phyloP scores from a whole-genome alignment of 176 grass and related monocot species.

The Musa schizocarpa region DNA sequence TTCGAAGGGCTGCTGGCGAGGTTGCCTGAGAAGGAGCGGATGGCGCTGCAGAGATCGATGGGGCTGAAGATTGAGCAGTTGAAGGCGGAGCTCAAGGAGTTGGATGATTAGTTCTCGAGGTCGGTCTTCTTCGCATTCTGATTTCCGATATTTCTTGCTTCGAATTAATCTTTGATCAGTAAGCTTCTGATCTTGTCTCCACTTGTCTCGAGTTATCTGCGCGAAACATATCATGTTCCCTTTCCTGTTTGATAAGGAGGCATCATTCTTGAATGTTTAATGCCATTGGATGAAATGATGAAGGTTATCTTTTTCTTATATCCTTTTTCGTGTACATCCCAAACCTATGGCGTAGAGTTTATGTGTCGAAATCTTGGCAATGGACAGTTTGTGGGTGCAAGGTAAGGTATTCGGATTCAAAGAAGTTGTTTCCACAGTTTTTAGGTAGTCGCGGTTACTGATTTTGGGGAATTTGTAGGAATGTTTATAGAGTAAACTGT shows the following conservation, averaged over 20 bases:
- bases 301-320: too few relatives aligned
- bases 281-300: background rate
- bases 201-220: background rate
- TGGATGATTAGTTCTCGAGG: conserved; percentile 52
- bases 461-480: too few relatives aligned
- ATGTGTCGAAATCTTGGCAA: too few relatives aligned
- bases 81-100: conserved; percentile 86
- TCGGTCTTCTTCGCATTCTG: background rate
- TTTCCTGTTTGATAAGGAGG: background rate
- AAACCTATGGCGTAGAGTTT: too few relatives aligned
- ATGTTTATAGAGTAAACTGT: too few relatives aligned
- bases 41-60: conserved; percentile 71
- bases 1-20: conserved; percentile 67
- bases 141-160: background rate
- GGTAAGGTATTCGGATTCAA: too few relatives aligned
- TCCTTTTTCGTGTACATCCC: too few relatives aligned
- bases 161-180: background rate
- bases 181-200: background rate
- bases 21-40: conserved; percentile 50
- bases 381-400: too few relatives aligned
- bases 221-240: background rate
- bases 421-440: too few relatives aligned
- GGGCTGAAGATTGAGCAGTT: conserved; percentile 98
- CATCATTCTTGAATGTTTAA: background rate
- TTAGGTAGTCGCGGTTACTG: too few relatives aligned